Conservation (phyloP, 805 yeast genomes). For the Pichia exigua region DNA sequence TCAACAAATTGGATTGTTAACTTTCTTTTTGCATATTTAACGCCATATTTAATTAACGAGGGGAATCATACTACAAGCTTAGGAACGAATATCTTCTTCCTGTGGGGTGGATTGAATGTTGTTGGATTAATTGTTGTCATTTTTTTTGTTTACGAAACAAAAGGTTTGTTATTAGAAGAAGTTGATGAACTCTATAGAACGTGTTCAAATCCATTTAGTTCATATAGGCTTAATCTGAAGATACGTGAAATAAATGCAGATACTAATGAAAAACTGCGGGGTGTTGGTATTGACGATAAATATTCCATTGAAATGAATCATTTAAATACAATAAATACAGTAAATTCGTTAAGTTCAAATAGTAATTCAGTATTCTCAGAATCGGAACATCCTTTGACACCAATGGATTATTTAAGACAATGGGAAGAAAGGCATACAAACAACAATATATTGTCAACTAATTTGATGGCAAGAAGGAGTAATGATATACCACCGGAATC, state of each 20-base stretch:
- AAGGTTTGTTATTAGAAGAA: conserved; percentile 72
- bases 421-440: conserved; percentile 6
- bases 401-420: conserved; percentile 3
- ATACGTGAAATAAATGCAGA: neutral
- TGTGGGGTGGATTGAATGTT: conserved; percentile 70
- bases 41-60: conserved; percentile 68
- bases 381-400: neutral
- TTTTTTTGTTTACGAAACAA: conserved; percentile 69
- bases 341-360: neutral
- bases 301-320: conserved; percentile 1
- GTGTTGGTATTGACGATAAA: conserved; percentile 3
- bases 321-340: neutral
- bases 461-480: conserved; percentile 27
- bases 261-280: neutral
- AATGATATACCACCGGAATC: conserved; percentile 30
- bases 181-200: conserved; percentile 65
- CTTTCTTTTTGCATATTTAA: conserved; percentile 63
- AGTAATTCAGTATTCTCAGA: neutral
- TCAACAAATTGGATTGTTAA: conserved; percentile 78
- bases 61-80: conserved; percentile 60
- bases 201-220: conserved; percentile 47
- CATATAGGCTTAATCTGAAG: conserved; percentile 22
- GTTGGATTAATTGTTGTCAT: conserved; percentile 54
- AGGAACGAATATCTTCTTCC: conserved; percentile 66
- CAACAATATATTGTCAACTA: conserved; percentile 16